phyloP scores from a whole-genome alignment of 352 stramenopile species.

The Globisporangium paroecandrum region DNA sequence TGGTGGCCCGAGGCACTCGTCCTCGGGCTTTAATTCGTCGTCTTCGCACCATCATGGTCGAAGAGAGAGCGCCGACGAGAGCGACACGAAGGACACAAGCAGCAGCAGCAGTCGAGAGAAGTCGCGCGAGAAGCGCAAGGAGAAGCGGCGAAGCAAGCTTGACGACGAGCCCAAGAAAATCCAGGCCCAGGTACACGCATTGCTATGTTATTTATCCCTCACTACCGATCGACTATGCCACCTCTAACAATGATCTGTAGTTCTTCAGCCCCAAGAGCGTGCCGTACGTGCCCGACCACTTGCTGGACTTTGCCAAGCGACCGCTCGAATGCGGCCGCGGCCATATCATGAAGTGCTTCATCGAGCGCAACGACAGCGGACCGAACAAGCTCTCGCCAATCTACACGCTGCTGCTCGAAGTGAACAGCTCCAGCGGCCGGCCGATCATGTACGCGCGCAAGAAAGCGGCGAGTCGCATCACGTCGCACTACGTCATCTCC shows the following conservation, averaged over 20 bases:
- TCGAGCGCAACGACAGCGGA: slow-evolving; percentile 77
- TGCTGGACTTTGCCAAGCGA: slow-evolving; percentile 77
- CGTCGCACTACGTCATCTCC: slow-evolving; percentile 86
- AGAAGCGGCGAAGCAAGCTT: slow-evolving; percentile 54
- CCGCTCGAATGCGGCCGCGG: slow-evolving; percentile 75
- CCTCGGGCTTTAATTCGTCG: slow-evolving; percentile 15
- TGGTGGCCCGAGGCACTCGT: slow-evolving; percentile 18
- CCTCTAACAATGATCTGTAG: slow-evolving; percentile 18
- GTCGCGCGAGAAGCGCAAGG: slow-evolving; percentile 47
- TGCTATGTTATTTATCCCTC: no score
- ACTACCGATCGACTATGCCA: neutral
- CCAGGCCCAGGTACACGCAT: slow-evolving; percentile 38
- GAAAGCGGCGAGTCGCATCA: slow-evolving; percentile 68
- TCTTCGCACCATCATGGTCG: neutral
- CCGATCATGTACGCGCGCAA: slow-evolving; percentile 84
- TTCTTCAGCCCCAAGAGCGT: slow-evolving; percentile 85
- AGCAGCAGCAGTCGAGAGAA: slow-evolving; percentile 31
- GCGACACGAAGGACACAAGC: slow-evolving; percentile 33
- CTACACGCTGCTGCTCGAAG: slow-evolving; percentile 80
- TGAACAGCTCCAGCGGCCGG: slow-evolving; percentile 81
- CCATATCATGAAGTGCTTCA: slow-evolving; percentile 87
- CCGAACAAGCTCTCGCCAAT: slow-evolving; percentile 79
- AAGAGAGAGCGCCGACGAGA: slow-evolving; percentile 25
- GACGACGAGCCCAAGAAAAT: slow-evolving; percentile 68
- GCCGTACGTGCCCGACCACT: slow-evolving; percentile 75